These are phyloP conservation scores for Trametes villosa DNA, from an alignment of 768 basidiomycete genomes.

Conservation along the genomic window DNA sequence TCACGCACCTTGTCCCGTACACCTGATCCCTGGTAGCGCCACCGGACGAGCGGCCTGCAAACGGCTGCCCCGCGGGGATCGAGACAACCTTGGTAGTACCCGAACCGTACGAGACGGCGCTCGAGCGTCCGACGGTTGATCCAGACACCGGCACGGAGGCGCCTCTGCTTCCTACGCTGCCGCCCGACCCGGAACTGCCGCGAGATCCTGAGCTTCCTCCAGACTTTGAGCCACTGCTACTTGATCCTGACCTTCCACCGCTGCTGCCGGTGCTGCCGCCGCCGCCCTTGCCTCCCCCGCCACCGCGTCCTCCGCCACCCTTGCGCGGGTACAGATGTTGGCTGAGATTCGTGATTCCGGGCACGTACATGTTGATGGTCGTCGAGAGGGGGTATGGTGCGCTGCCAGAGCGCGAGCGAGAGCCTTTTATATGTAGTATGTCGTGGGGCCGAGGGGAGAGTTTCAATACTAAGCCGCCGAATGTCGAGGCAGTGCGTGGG, in stretches of 20 bases:
- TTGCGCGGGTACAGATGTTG: conserved; percentile 26
- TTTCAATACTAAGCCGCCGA: neutral
- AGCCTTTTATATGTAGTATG: neutral
- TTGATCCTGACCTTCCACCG: conserved; percentile 17
- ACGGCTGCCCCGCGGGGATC: conserved; percentile 35
- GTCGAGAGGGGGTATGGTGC: neutral
- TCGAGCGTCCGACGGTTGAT: conserved; percentile 26
- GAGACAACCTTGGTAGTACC: conserved; percentile 31
- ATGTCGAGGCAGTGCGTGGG: neutral
- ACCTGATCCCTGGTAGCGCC: conserved; percentile 48
- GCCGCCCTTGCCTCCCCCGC: conserved; percentile 24
- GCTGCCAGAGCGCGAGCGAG: conserved; percentile 7
- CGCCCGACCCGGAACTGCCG: conserved; percentile 12
- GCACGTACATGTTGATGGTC: conserved; percentile 25
- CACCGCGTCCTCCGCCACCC: conserved; percentile 27
- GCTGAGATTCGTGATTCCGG: conserved; percentile 16
- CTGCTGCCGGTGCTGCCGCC: conserved; percentile 19
- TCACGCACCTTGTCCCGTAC: conserved; percentile 11
- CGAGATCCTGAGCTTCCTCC: neutral
- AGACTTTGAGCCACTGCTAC: neutral
- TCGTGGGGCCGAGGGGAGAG: neutral
- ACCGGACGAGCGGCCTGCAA: conserved; percentile 48
- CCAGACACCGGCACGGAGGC: conserved; percentile 27
- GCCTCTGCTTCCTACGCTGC: conserved; percentile 14
- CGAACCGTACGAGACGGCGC: conserved; percentile 31